Conservation (phyloP, 306 rosid species). For the Prosopis cineraria region DNA sequence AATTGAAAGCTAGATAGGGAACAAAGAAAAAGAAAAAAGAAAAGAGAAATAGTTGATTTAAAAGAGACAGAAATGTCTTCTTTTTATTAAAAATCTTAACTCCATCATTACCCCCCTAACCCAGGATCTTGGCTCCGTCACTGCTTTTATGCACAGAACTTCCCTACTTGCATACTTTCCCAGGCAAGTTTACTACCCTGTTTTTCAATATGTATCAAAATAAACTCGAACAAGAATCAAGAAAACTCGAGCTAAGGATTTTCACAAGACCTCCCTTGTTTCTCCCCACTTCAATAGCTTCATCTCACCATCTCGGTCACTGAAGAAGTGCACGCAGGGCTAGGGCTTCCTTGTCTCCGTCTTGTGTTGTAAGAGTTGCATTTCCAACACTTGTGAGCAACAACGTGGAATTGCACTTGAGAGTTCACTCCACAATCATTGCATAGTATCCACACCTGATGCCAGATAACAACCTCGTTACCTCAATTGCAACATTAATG, state of each 20-base stretch:
- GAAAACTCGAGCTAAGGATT: neutral
- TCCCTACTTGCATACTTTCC: slow-evolving; percentile 11
- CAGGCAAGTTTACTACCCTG: slow-evolving; percentile 18
- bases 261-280: neutral
- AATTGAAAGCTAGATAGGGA: too few species aligned
- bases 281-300: neutral
- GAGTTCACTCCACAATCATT: slow-evolving; percentile 73
- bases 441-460: slow-evolving; percentile 80
- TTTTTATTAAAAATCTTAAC: too few species aligned
- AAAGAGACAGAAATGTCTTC: too few species aligned
- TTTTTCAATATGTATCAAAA: slow-evolving; percentile 15
- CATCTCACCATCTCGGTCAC: slow-evolving; percentile 46
- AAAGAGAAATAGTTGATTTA: too few species aligned
- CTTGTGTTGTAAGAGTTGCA: slow-evolving; percentile 77
- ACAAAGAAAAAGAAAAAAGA: too few species aligned
- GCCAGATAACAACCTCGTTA: neutral
- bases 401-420: slow-evolving; percentile 57
- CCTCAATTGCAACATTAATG: slow-evolving; percentile 7
- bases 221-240: neutral
- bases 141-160: slow-evolving; percentile 15
- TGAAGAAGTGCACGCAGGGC: slow-evolving; percentile 42
- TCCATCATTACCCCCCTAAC: too few species aligned
- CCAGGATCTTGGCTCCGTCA: too few species aligned
- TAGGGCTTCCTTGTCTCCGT: slow-evolving; percentile 53
- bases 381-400: slow-evolving; percentile 62